Evolutionary conservation across 371 early-diverging fungal species (phyloP).

Genomic region (Cokeromyces recurvatus): DNA sequence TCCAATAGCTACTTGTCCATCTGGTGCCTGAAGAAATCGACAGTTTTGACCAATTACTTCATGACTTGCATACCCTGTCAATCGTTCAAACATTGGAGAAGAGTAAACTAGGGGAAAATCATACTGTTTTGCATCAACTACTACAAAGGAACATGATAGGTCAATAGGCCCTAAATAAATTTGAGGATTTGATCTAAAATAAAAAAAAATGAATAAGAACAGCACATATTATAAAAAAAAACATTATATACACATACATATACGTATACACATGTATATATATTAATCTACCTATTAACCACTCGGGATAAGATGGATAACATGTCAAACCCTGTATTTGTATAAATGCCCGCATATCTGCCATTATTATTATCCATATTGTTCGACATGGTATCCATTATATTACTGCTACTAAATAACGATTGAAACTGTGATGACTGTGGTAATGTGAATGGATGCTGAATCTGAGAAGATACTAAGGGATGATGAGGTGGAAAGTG

Average conservation of each 20-base stretch:
- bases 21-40: conserved; percentile 58
- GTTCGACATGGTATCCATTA: too few relatives aligned
- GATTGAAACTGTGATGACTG: too few relatives aligned
- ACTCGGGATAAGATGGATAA: conserved; percentile 47
- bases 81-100: conserved; percentile 50
- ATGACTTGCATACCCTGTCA: conserved; percentile 52
- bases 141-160: conserved; percentile 50
- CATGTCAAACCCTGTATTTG: conserved; percentile 62
- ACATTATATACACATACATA: too few relatives aligned
- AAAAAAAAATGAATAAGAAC: conserved; percentile 4
- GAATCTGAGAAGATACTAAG: too few relatives aligned
- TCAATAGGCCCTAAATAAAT: conserved; percentile 59
- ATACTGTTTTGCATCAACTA: conserved; percentile 43
- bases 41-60: conserved; percentile 65
- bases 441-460: too few relatives aligned
- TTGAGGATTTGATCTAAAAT: conserved; percentile 41
- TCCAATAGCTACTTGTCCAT: conserved; percentile 41
- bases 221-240: not conserved
- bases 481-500: too few relatives aligned
- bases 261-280: not conserved
- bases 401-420: too few relatives aligned
- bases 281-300: conserved; percentile 19
- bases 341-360: conserved; percentile 31
- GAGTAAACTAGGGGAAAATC: conserved; percentile 54
- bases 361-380: not conserved